A percentile compares a stretch with the other conserved stretches of the same genome.
Conservation (phyloP, 768 basidiomycete species). For the Calvatia gigantea region DNA sequence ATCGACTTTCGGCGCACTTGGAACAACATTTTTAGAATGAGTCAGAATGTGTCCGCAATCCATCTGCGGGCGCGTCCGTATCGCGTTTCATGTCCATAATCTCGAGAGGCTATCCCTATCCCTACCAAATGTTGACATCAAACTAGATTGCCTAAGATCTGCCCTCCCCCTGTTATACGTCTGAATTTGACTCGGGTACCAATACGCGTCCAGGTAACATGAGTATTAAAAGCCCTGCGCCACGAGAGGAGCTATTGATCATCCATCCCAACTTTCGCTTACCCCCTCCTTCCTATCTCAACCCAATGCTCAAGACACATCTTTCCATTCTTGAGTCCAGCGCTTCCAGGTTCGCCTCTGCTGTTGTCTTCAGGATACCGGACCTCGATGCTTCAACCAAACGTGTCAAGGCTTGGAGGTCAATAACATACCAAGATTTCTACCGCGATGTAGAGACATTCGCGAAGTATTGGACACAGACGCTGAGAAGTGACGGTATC, state of each 20-base stretch:
- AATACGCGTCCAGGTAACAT: slow-evolving; percentile 18
- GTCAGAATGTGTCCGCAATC: slow-evolving; percentile 32
- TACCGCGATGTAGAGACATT: slow-evolving; percentile 58
- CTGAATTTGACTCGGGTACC: slow-evolving; percentile 32
- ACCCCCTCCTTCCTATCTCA: slow-evolving; percentile 17
- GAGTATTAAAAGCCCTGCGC: slow-evolving; percentile 14
- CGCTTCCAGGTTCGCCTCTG: slow-evolving; percentile 43
- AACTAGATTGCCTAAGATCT: slow-evolving; percentile 28
- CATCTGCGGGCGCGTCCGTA: slow-evolving; percentile 33
- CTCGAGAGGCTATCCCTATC: slow-evolving; percentile 27
- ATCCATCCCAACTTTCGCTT: slow-evolving; percentile 15
- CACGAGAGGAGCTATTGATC: neutral
- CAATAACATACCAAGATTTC: slow-evolving; percentile 66
- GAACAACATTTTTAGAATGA: slow-evolving; percentile 16
- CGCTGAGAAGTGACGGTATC: slow-evolving; percentile 45
- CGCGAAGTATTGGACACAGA: slow-evolving; percentile 59
- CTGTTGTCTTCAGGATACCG: slow-evolving; percentile 61
- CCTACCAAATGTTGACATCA: slow-evolving; percentile 24
- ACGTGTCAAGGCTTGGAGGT: slow-evolving; percentile 48
- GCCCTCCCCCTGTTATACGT: slow-evolving; percentile 20
- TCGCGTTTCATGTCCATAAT: slow-evolving; percentile 28
- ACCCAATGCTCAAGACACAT: slow-evolving; percentile 47
- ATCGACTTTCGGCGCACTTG: slow-evolving; percentile 21
- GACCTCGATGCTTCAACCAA: slow-evolving; percentile 38
- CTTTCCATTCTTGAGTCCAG: slow-evolving; percentile 60